Evolutionary conservation across 2,329 filamentous ascomycete species (phyloP).

Genomic region (Neurospora sp.): DNA sequence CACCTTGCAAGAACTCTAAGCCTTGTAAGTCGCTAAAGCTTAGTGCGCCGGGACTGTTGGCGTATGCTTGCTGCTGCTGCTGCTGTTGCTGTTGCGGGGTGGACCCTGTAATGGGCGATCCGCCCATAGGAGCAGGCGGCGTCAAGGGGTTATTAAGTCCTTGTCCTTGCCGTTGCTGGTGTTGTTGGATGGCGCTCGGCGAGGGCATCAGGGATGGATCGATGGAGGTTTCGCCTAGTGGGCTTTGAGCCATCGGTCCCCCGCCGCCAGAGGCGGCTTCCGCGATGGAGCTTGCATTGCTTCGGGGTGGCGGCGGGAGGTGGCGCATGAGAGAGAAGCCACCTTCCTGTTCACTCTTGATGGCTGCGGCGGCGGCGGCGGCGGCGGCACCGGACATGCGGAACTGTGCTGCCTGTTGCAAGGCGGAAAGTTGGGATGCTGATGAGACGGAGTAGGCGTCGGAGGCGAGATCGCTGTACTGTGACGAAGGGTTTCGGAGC

Average conservation of each 20-base stretch:
- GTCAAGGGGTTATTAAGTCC: conserved; percentile 13
- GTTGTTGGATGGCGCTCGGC: conserved; percentile 26
- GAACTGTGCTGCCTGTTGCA: conserved; percentile 1
- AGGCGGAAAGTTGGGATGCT: background rate
- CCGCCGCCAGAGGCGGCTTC: conserved; percentile 15
- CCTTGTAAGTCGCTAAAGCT: conserved; percentile 39
- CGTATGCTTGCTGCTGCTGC: conserved; percentile 19
- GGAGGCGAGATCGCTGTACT: conserved; percentile 12
- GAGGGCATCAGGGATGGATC: conserved; percentile 38
- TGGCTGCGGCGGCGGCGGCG: conserved; percentile 11
- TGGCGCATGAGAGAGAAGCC: conserved; percentile 28
- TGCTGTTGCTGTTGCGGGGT: conserved; percentile 15
- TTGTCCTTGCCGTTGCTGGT: background rate
- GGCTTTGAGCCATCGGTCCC: conserved; percentile 3
- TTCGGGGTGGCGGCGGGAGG: conserved; percentile 30
- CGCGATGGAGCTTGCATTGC: conserved; percentile 28
- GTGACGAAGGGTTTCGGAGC: background rate
- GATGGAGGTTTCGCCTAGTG: conserved; percentile 22
- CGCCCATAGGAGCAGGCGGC: conserved; percentile 21
- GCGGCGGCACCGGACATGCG: conserved; percentile 8
- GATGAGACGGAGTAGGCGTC: conserved; percentile 19
- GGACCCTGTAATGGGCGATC: conserved; percentile 4
- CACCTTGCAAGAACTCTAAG: conserved; percentile 43
- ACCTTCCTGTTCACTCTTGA: conserved; percentile 29
- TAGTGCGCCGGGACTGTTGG: conserved; percentile 15